Conservation (phyloP, 202 grass and related monocot genomes). For the Zoysia matrella region DNA sequence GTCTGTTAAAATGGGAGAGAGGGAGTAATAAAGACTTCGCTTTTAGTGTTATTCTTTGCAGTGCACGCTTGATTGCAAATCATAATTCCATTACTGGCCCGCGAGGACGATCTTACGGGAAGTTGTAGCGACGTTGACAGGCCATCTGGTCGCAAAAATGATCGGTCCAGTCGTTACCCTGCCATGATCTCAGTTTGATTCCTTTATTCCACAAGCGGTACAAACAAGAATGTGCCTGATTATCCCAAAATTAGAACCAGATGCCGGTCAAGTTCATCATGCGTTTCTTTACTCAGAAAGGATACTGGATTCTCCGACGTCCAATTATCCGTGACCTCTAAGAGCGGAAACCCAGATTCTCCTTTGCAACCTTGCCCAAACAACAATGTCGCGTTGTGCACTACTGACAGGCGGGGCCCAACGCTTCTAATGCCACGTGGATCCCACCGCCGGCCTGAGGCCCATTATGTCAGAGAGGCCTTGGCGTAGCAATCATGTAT, state of each 20-base stretch:
- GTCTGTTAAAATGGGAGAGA: too few relatives aligned
- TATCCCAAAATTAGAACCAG: background rate
- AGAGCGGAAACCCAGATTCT: too few relatives aligned
- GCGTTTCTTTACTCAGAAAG: background rate
- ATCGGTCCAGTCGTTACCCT: background rate
- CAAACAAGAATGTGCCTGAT: background rate
- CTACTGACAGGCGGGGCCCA: background rate
- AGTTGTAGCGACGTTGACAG: constrained; percentile 27
- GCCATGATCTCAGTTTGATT: background rate
- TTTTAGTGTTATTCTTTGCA: background rate
- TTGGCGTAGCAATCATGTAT: background rate
- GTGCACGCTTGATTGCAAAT: background rate
- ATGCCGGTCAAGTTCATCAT: background rate
- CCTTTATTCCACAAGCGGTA: background rate
- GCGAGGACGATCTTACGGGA: constrained; percentile 29
- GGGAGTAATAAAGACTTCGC: too few relatives aligned
- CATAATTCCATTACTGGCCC: constrained; percentile 9
- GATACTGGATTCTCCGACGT: too few relatives aligned
- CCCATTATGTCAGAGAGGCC: constrained; percentile 1
- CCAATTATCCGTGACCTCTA: too few relatives aligned
- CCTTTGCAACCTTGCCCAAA: too few relatives aligned
- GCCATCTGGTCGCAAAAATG: constrained; percentile 25
- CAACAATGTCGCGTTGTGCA: too few relatives aligned
- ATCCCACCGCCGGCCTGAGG: background rate
- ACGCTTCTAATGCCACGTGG: background rate